Percentiles rank a stretch among this genome's conserved stretches.
Evolutionary conservation across 495 filamentous ascomycete genomes (phyloP).

Genomic region (Daldinia grandis): DNA sequence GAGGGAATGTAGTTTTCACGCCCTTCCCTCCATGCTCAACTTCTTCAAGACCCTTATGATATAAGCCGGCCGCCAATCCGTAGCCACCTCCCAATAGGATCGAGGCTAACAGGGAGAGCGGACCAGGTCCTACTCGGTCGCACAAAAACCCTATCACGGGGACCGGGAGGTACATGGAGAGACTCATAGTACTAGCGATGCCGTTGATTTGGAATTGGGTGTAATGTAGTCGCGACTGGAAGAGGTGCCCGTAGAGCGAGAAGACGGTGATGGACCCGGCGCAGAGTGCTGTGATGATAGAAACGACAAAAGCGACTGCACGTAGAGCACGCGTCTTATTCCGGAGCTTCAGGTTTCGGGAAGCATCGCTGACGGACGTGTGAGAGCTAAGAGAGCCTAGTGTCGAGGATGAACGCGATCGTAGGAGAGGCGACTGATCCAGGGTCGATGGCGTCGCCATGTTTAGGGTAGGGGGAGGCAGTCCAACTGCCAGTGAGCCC

Average conservation of each 20-base stretch:
- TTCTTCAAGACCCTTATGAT: slow-evolving; percentile 66
- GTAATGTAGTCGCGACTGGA: slow-evolving; percentile 84
- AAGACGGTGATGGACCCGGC: slow-evolving; percentile 88
- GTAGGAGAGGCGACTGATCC: slow-evolving; percentile 45
- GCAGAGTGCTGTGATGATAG: slow-evolving; percentile 66
- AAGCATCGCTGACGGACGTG: slow-evolving; percentile 48
- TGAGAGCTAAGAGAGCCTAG: slow-evolving; percentile 47
- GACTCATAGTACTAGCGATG: slow-evolving; percentile 81
- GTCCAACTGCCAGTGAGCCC: slow-evolving; percentile 15
- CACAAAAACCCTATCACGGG: slow-evolving; percentile 90
- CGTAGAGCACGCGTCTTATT: slow-evolving; percentile 44
- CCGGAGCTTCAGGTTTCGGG: slow-evolving; percentile 37
- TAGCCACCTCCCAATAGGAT: slow-evolving; percentile 83
- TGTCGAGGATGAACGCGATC: slow-evolving; percentile 45
- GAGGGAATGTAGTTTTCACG: slow-evolving; percentile 69
- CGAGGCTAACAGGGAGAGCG: slow-evolving; percentile 74
- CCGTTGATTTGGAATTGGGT: slow-evolving; percentile 90
- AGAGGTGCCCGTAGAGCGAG: slow-evolving; percentile 88
- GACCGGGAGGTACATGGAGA: slow-evolving; percentile 89
- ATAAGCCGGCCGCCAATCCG: slow-evolving; percentile 80
- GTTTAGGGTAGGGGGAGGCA: slow-evolving; percentile 9
- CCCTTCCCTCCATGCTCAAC: slow-evolving; percentile 53
- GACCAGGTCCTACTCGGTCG: slow-evolving; percentile 82
- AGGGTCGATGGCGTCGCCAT: slow-evolving; percentile 33
- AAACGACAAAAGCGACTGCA: slow-evolving; percentile 50